A percentile compares a stretch with the other conserved stretches of the same genome.
Conservation (phyloP, 73 alveolate species). For the Diophrys appendiculata region DNA sequence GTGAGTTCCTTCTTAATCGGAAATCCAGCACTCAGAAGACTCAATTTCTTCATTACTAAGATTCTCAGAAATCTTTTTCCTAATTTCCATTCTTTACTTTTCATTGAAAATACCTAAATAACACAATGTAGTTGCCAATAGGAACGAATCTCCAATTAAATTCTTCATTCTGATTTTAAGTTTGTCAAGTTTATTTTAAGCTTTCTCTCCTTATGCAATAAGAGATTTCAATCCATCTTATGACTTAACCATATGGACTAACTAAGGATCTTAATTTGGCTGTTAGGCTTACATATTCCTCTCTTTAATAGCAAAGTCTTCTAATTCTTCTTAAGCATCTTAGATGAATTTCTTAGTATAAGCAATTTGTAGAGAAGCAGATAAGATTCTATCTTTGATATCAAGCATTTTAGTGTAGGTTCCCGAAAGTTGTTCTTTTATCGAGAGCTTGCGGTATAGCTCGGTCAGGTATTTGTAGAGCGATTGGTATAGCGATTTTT, state of each 20-base stretch:
- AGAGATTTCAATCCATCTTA: neutral
- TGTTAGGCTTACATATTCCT: neutral
- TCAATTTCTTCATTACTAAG: conserved; percentile 34
- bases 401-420: too few species aligned
- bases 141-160: conserved; percentile 54
- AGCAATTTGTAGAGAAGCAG: neutral
- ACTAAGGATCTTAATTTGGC: neutral
- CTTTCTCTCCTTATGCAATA: neutral
- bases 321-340: neutral
- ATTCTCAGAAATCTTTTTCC: conserved; percentile 35
- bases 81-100: conserved; percentile 25
- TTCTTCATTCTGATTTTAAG: conserved; percentile 22
- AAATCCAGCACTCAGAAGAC: conserved; percentile 50
- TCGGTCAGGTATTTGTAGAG: conserved; percentile 37
- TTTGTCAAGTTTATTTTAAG: neutral
- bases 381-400: too few species aligned
- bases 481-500: conserved; percentile 25
- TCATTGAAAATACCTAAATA: conserved; percentile 48
- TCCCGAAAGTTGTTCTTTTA: conserved; percentile 40
- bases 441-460: conserved; percentile 38
- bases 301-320: neutral
- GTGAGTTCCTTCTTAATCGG: conserved; percentile 32
- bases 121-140: conserved; percentile 49
- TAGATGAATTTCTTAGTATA: neutral
- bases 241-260: too few species aligned